These are phyloP conservation scores for Candida neerlandica DNA, from an alignment of 1,139 yeast genomes.

Conservation along the genomic window DNA sequence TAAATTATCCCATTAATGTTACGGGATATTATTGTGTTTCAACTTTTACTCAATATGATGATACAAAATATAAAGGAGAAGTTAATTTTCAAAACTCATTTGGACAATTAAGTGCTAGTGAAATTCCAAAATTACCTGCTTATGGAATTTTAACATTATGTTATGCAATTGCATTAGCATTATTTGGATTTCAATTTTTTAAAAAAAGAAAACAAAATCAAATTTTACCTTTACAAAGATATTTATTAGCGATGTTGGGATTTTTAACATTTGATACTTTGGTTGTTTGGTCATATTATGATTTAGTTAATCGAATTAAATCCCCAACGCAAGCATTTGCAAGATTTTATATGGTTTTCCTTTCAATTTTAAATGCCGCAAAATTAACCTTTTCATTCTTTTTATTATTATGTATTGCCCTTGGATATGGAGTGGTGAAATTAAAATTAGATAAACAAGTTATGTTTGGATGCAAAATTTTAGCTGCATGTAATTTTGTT, in stretches of 20 bases:
- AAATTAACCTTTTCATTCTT: conserved; percentile 89
- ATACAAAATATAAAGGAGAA: conserved; percentile 56
- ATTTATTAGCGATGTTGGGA: conserved; percentile 80
- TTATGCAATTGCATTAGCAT: conserved; percentile 77
- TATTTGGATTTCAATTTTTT: conserved; percentile 84
- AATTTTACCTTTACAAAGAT: conserved; percentile 86
- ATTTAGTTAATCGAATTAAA: conserved; percentile 66
- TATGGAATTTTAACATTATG: conserved; percentile 85
- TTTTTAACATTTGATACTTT: conserved; percentile 85
- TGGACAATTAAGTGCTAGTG: conserved; percentile 87
- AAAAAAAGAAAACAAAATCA: conserved; percentile 78
- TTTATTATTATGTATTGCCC: conserved; percentile 76
- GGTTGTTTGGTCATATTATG: conserved; percentile 90
- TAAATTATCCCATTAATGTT: conserved; percentile 62
- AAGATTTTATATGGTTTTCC: conserved; percentile 71
- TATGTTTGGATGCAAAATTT: conserved; percentile 79
- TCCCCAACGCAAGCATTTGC: conserved; percentile 61
- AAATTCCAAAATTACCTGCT: conserved; percentile 86
- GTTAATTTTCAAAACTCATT: conserved; percentile 87
- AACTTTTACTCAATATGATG: conserved; percentile 51
- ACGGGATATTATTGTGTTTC: conserved; percentile 95
- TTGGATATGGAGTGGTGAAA: conserved; percentile 93
- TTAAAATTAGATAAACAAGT: conserved; percentile 75
- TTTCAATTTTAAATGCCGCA: conserved; percentile 77
- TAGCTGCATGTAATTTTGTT: conserved; percentile 73